Conservation (phyloP, 2,329 filamentous ascomycete genomes). For the Curvularia sp. region DNA sequence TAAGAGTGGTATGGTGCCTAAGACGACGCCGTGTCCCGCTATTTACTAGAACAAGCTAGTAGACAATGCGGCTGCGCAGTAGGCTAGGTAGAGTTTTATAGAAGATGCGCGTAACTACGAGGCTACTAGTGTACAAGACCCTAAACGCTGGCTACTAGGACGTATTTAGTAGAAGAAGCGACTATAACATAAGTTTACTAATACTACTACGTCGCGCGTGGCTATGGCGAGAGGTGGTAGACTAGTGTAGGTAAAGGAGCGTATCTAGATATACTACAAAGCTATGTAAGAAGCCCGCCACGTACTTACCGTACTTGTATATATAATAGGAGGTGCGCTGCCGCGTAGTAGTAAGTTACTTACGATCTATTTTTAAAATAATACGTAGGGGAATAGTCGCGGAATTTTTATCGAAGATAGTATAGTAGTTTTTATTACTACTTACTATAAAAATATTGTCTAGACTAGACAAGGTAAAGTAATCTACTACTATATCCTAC, state of each 20-base stretch:
- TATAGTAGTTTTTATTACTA: conserved; percentile 28
- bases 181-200: background rate
- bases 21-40: background rate
- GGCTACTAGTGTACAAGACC: background rate
- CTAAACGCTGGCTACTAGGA: background rate
- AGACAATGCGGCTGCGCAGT: background rate
- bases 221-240: background rate
- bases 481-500: too few relatives aligned
- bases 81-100: background rate
- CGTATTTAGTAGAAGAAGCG: too few relatives aligned
- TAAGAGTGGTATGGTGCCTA: background rate
- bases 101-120: background rate
- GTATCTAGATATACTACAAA: background rate
- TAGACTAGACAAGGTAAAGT: too few relatives aligned
- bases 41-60: background rate
- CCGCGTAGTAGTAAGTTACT: conserved; percentile 22
- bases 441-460: too few relatives aligned
- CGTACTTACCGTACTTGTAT: background rate
- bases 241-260: too few relatives aligned
- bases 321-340: conserved; percentile 11
- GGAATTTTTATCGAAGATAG: conserved; percentile 33
- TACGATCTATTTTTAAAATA: conserved; percentile 29
- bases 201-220: too few relatives aligned
- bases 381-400: conserved; percentile 9
- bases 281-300: background rate